Evolutionary conservation across 2,329 filamentous ascomycete species (phyloP).

Genomic region (Botrytis hyacinthi): DNA sequence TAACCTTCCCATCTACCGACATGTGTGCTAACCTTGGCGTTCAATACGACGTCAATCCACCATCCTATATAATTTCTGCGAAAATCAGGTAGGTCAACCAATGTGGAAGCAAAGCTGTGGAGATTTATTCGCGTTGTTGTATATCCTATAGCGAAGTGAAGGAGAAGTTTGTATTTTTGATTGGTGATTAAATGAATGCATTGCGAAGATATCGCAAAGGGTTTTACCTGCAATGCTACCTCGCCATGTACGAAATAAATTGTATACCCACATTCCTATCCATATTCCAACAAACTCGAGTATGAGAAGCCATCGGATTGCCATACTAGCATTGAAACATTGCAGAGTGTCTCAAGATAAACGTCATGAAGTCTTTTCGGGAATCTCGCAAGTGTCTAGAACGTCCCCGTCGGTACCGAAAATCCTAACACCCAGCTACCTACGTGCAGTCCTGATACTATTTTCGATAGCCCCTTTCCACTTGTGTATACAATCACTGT

Average conservation of each 20-base stretch:
- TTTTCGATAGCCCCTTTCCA: not conserved
- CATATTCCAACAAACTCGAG: not conserved
- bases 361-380: not conserved
- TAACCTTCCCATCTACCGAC: not conserved
- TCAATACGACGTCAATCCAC: not conserved
- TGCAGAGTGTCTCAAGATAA: not conserved
- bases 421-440: not conserved
- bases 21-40: not conserved
- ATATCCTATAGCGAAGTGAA: not conserved
- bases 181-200: not conserved
- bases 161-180: not conserved
- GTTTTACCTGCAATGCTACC: not conserved
- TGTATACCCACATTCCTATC: not conserved
- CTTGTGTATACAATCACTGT: not conserved
- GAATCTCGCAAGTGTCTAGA: not conserved
- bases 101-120: not conserved
- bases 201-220: not conserved
- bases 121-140: not conserved
- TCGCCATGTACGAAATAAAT: not conserved
- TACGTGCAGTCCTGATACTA: not conserved
- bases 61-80: not conserved
- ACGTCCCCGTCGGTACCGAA: not conserved
- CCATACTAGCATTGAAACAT: not conserved
- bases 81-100: not conserved
- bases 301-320: not conserved